Conservation (phyloP, 2,329 filamentous ascomycete genomes). For the Fusarium tuaranense region DNA sequence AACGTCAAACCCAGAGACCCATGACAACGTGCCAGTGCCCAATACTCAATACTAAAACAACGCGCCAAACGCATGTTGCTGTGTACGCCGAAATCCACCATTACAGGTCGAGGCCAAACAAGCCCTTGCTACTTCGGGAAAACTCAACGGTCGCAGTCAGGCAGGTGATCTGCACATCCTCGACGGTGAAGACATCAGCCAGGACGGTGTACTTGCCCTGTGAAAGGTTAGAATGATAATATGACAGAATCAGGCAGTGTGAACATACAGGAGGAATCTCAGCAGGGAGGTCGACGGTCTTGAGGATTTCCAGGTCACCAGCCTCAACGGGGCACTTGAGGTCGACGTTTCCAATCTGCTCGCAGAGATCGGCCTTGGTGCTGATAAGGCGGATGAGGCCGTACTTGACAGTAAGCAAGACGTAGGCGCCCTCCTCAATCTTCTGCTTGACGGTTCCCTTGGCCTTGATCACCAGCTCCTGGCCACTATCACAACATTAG, state of each 20-base stretch:
- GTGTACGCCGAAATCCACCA: conserved; percentile 17
- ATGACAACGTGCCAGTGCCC: conserved; percentile 35
- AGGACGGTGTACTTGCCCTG: conserved; percentile 91
- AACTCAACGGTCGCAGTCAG: conserved; percentile 81
- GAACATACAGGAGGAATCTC: conserved; percentile 87
- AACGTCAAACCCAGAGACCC: conserved; percentile 26
- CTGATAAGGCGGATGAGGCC: conserved; percentile 91
- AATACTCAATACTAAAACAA: conserved; percentile 23
- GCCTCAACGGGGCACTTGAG: conserved; percentile 88
- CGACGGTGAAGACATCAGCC: conserved; percentile 83
- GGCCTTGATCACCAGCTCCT: conserved; percentile 82
- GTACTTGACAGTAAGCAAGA: conserved; percentile 90
- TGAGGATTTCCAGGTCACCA: conserved; percentile 78
- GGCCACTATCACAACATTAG: conserved; percentile 69
- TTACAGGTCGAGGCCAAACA: conserved; percentile 58
- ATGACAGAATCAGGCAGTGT: conserved; percentile 19
- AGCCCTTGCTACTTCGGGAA: conserved; percentile 50
- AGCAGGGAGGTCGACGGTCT: conserved; percentile 85
- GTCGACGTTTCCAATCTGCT: conserved; percentile 89
- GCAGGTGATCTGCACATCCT: conserved; percentile 85
- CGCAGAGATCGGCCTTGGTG: conserved; percentile 85
- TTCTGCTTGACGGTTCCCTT: conserved; percentile 78
- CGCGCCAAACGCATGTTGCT: conserved; percentile 20
- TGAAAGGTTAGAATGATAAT: conserved; percentile 25
- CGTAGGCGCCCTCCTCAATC: conserved; percentile 83